Evolutionary conservation across 2,329 filamentous ascomycete species (phyloP).

Genomic region (Akanthomyces lecanii): DNA sequence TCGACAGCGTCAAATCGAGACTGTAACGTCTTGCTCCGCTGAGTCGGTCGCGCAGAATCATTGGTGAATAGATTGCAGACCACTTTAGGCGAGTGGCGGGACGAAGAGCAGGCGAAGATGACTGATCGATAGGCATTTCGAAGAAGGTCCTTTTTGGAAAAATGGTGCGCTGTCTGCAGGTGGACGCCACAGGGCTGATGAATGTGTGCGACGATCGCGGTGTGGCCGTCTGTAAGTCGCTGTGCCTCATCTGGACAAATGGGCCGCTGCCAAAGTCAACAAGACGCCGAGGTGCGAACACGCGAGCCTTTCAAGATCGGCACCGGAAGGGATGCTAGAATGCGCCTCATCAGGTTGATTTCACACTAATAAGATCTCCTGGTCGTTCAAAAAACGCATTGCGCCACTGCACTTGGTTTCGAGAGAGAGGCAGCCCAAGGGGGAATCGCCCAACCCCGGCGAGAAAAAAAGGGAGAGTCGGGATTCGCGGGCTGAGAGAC

Average conservation of each 20-base stretch:
- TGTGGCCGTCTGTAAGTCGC: too few species aligned
- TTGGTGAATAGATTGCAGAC: too few species aligned
- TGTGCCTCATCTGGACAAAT: not conserved
- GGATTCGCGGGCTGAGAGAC: not conserved
- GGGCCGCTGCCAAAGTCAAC: not conserved
- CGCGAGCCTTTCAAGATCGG: not conserved
- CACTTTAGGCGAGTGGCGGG: too few species aligned
- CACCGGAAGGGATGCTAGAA: not conserved
- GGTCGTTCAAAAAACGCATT: not conserved
- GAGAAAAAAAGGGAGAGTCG: not conserved
- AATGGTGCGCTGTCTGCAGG: too few species aligned
- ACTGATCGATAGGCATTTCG: too few species aligned
- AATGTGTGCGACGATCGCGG: too few species aligned
- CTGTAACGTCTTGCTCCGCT: too few species aligned
- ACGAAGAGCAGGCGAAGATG: too few species aligned
- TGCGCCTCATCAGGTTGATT: slow-evolving; percentile 1
- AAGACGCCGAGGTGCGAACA: not conserved
- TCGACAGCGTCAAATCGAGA: too few species aligned
- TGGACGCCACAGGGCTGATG: too few species aligned
- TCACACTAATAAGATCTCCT: not conserved
- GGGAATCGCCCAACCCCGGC: not conserved
- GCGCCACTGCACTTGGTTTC: not conserved
- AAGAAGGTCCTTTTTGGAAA: too few species aligned
- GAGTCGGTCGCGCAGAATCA: too few species aligned
- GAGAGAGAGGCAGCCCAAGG: not conserved